These are phyloP conservation scores for Solanum hybrid DNA, from an alignment of 305 asterid species.

Conservation along the genomic window DNA sequence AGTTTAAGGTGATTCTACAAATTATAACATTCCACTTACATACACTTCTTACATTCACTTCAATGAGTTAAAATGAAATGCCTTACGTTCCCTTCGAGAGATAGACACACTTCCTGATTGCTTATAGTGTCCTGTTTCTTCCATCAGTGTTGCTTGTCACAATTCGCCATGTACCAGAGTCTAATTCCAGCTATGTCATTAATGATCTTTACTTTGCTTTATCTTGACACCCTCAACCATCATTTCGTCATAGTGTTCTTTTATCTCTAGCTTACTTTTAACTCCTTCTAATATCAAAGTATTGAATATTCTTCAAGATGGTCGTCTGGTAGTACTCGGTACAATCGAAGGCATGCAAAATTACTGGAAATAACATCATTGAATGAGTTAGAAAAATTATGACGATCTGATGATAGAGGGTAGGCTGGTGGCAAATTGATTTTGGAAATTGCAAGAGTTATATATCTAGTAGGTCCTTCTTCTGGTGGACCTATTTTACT, in stretches of 20 bases:
- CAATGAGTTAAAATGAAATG: background rate
- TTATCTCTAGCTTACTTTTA: background rate
- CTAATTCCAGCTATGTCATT: background rate
- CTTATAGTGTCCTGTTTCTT: background rate
- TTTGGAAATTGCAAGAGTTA: background rate
- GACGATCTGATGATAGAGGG: background rate
- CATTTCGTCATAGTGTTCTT: background rate
- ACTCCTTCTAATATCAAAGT: background rate
- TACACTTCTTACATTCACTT: background rate
- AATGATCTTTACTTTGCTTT: background rate
- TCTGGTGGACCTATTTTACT: background rate
- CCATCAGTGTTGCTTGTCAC: background rate
- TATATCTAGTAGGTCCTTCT: background rate
- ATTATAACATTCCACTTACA: background rate
- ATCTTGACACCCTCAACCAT: background rate
- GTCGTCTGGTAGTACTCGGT: background rate
- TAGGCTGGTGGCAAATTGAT: background rate
- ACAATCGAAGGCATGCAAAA: background rate
- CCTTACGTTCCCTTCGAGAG: background rate
- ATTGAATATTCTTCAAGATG: constrained; percentile 1
- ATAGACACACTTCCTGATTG: background rate
- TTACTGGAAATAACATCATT: background rate
- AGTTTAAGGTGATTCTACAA: background rate
- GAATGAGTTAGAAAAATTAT: background rate
- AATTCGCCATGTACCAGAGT: background rate